Conservation (phyloP, 2,329 filamentous ascomycete species). For the Fusarium graminum region DNA sequence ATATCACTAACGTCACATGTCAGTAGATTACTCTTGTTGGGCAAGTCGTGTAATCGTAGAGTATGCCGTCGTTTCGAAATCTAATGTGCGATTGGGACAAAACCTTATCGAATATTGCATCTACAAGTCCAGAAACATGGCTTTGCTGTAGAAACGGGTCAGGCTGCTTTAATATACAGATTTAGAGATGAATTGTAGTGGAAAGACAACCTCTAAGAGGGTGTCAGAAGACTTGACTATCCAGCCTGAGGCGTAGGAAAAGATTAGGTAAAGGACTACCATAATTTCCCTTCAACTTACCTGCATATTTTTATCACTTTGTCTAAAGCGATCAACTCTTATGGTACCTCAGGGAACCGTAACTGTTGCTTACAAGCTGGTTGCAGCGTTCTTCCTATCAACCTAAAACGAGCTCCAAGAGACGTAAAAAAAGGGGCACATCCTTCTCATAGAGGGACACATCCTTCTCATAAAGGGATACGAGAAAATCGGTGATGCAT, state of each 20-base stretch:
- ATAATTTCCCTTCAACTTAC: no score
- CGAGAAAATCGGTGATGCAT: conserved; percentile 37
- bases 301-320: no score
- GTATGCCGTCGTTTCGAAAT: background rate
- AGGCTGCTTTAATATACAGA: background rate
- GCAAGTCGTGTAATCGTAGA: background rate
- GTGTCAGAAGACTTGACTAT: no score
- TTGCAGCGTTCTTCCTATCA: conserved; percentile 22
- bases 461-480: conserved; percentile 32
- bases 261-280: no score
- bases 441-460: conserved; percentile 30
- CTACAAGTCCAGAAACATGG: background rate
- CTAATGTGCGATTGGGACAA: background rate
- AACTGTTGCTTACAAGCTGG: conserved; percentile 21
- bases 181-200: background rate
- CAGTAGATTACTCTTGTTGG: background rate
- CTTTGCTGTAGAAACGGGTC: conserved; percentile 20
- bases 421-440: conserved; percentile 38
- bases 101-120: background rate
- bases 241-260: no score
- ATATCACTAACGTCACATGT: background rate
- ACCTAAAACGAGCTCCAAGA: conserved; percentile 33
- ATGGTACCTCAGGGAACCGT: no score
- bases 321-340: no score
- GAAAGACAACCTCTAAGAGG: no score